These are phyloP conservation scores for Fagopyrum homotropicum DNA, from an alignment of 148 eudicot genomes.

Conservation along the genomic window DNA sequence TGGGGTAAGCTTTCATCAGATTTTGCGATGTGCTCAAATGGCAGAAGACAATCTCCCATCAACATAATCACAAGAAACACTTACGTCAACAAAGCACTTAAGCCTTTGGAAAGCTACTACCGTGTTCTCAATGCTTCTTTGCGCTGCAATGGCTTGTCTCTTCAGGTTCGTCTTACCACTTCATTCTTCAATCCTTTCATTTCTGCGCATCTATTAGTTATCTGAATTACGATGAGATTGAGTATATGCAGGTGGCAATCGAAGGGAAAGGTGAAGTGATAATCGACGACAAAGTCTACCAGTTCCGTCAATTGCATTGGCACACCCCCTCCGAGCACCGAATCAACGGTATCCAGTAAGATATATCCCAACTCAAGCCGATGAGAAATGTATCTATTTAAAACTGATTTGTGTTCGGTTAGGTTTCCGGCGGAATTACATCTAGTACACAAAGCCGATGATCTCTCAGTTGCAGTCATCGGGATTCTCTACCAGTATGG, in stretches of 20 bases:
- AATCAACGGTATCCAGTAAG: slow-evolving; percentile 54
- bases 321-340: slow-evolving; percentile 88
- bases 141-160: slow-evolving; percentile 37
- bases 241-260: slow-evolving; percentile 14
- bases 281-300: slow-evolving; percentile 44
- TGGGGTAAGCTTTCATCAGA: slow-evolving; percentile 43
- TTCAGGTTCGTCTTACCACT: slow-evolving; percentile 22
- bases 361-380: background rate
- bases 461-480: slow-evolving; percentile 39
- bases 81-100: slow-evolving; percentile 22
- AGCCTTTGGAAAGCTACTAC: slow-evolving; percentile 39
- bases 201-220: too few relatives aligned
- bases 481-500: slow-evolving; percentile 49
- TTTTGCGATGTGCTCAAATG: slow-evolving; percentile 36
- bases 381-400: too few relatives aligned
- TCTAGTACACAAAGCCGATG: slow-evolving; percentile 45
- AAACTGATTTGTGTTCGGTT: background rate
- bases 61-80: slow-evolving; percentile 34
- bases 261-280: slow-evolving; percentile 25
- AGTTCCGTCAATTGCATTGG: slow-evolving; percentile 61
- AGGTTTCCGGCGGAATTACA: slow-evolving; percentile 73
- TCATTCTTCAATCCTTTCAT: too few relatives aligned
- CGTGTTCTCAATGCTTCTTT: slow-evolving; percentile 39
- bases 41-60: slow-evolving; percentile 71
- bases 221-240: too few relatives aligned